Evolutionary conservation across 2,329 filamentous ascomycete species (phyloP), one percentile per base, ranked within the genome.

Genomic region (Neophaeococcomyces aloes): DNA sequence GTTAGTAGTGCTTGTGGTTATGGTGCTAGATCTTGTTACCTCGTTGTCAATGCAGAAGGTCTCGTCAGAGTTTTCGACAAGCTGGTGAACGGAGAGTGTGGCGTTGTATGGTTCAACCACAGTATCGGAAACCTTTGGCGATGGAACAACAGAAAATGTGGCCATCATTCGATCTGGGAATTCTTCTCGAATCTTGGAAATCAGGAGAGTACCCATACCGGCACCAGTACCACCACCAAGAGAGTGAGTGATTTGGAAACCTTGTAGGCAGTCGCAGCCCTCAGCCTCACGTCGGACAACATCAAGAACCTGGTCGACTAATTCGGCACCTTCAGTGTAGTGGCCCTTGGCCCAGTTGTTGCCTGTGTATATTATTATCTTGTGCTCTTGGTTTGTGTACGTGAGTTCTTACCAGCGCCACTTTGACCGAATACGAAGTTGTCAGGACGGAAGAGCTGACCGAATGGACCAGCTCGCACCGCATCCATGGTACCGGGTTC

Each of bases 271-370:
- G 79, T 98, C 91, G 66, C 91, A 96, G 68, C 85, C 86, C 75
- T 98, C 91, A 58, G 91, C 89, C 78, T 98, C 91, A 62, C 91
- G 89, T 66, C 91, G 91, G 65, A 98, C 89, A 56, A 98, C 91
- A 66, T 96, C 91, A 59, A 98, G 81, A 58, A 98, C 91, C 64
- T 95, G 79, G 76, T 98, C 91, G 58, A 98, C 91, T 53, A 96
- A 80, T 76, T 98, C 91, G 59, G 91, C 91, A 80, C 91, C 91
- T 76, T 98, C 91, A 56, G 91, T 98, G 80, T 98, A 98, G 70
- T 98, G 91, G 74, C 91, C 91, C 83, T 96, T 98, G 71, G 91
- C 91, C 91, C 91, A 98, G 82, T 96, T 96, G 86, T 98, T 98
- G 74, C 53, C 53, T 55, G 35, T 55, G 35, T 21, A 32, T 18